These are phyloP conservation scores for Pelargonium nanum DNA, from an alignment of 345 rosid genomes.

Conservation along the genomic window DNA sequence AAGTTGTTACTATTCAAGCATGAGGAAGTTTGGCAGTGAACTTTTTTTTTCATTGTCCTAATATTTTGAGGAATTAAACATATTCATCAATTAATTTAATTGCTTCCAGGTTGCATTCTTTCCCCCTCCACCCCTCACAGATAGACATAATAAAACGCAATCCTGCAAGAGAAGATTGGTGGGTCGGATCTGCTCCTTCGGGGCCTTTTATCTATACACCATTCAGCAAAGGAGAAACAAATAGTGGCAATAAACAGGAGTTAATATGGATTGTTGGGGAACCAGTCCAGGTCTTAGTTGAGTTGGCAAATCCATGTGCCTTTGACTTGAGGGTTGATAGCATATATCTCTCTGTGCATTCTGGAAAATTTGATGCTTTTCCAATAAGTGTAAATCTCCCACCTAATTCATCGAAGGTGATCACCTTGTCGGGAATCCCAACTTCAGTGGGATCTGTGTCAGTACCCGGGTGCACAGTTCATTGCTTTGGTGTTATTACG, in stretches of 20 bases:
- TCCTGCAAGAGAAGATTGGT: constrained; percentile 92
- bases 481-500: constrained; percentile 92
- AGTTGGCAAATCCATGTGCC: constrained; percentile 97
- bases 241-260: constrained; percentile 71
- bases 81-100: neutral
- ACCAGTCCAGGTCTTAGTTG: constrained; percentile 94
- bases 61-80: neutral
- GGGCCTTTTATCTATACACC: constrained; percentile 99
- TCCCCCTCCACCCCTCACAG: constrained; percentile 77
- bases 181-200: constrained; percentile 90
- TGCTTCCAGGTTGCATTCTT: constrained; percentile 64
- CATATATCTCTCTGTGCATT: constrained; percentile 80
- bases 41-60: neutral
- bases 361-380: constrained; percentile 87
- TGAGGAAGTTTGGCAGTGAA: neutral
- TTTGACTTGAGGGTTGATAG: constrained; percentile 87
- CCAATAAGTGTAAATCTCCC: constrained; percentile 85
- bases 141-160: constrained; percentile 76
- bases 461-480: constrained; percentile 87
- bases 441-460: constrained; percentile 69
- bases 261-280: constrained; percentile 92
- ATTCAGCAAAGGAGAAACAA: constrained; percentile 83
- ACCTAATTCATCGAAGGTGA: constrained; percentile 92
- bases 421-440: constrained; percentile 86
- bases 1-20: neutral